phyloP scores from a whole-genome alignment of 306 rosid genomes.

The Medicago arabica region DNA sequence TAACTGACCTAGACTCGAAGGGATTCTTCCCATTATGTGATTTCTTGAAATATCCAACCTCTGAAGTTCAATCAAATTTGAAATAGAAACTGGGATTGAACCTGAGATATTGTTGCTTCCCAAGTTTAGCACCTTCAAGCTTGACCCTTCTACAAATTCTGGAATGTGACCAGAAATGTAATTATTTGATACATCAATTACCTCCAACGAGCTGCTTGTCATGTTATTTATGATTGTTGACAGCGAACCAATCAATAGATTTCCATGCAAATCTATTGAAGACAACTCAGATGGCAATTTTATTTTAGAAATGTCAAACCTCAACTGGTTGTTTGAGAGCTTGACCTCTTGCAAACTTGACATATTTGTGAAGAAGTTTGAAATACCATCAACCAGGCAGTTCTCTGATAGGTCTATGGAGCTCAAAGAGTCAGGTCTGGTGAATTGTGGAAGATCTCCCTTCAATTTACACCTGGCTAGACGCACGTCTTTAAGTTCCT shows the following conservation, averaged over 20 bases:
- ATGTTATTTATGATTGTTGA: slow-evolving; percentile 59
- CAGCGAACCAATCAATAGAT: slow-evolving; percentile 72
- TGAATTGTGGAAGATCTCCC: slow-evolving; percentile 76
- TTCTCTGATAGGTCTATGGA: slow-evolving; percentile 90
- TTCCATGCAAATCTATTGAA: slow-evolving; percentile 71
- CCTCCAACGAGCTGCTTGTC: slow-evolving; percentile 73
- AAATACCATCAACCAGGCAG: slow-evolving; percentile 58
- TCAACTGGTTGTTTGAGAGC: slow-evolving; percentile 86
- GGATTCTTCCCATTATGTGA: slow-evolving; percentile 72
- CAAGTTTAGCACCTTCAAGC: slow-evolving; percentile 66
- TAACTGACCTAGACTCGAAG: slow-evolving; percentile 65
- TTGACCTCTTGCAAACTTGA: slow-evolving; percentile 72
- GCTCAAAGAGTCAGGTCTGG: slow-evolving; percentile 63
- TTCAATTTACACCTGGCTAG: slow-evolving; percentile 84
- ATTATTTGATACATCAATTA: slow-evolving; percentile 77
- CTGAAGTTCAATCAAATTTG: slow-evolving; percentile 68
- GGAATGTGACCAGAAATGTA: slow-evolving; percentile 77
- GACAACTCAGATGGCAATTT: slow-evolving; percentile 61
- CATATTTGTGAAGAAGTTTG: slow-evolving; percentile 71
- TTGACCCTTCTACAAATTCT: slow-evolving; percentile 62
- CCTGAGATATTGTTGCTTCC: slow-evolving; percentile 78
- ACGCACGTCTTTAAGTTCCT: slow-evolving; percentile 69
- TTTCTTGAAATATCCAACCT: slow-evolving; percentile 86
- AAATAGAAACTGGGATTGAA: slow-evolving; percentile 69
- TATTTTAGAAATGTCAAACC: slow-evolving; percentile 63